Evolutionary conservation across 1,284 basidiomycete genomes (phyloP).

Genomic region (Cryptococcus wingfieldii): DNA sequence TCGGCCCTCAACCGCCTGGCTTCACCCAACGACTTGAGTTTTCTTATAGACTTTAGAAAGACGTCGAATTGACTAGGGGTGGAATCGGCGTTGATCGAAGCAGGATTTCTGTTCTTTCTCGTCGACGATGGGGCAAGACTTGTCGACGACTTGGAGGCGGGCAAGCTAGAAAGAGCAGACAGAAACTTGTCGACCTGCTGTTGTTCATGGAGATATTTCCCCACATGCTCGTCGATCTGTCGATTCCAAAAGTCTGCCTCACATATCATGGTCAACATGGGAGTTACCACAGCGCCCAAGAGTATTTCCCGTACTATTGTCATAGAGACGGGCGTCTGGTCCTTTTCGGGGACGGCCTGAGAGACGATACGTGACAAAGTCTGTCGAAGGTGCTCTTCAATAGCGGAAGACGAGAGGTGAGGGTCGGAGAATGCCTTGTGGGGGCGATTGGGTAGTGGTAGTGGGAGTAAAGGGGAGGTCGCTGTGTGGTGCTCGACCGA

Average conservation of each 20-base stretch:
- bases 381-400: slow-evolving; percentile 74
- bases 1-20: slow-evolving; percentile 87
- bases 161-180: slow-evolving; percentile 49
- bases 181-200: slow-evolving; percentile 55
- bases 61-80: slow-evolving; percentile 73
- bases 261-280: slow-evolving; percentile 83
- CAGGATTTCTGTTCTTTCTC: not conserved
- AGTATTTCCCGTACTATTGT: slow-evolving; percentile 77
- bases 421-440: slow-evolving; percentile 81
- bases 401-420: slow-evolving; percentile 74
- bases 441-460: slow-evolving; percentile 45
- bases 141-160: slow-evolving; percentile 9
- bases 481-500: slow-evolving; percentile 68
- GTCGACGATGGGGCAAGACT: slow-evolving; percentile 1
- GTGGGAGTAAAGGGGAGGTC: slow-evolving; percentile 53
- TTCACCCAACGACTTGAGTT: slow-evolving; percentile 75
- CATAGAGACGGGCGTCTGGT: slow-evolving; percentile 66
- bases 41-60: slow-evolving; percentile 77
- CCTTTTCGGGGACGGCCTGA: slow-evolving; percentile 68
- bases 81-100: slow-evolving; percentile 31
- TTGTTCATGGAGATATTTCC: slow-evolving; percentile 42
- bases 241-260: slow-evolving; percentile 97
- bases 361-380: slow-evolving; percentile 69
- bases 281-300: slow-evolving; percentile 74
- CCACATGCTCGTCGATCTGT: slow-evolving; percentile 67